A percentile compares a stretch with the other conserved stretches of the same genome.
Evolutionary conservation across 1,139 yeast genomes (phyloP).

Genomic region (Wickerhamomyces sp.): DNA sequence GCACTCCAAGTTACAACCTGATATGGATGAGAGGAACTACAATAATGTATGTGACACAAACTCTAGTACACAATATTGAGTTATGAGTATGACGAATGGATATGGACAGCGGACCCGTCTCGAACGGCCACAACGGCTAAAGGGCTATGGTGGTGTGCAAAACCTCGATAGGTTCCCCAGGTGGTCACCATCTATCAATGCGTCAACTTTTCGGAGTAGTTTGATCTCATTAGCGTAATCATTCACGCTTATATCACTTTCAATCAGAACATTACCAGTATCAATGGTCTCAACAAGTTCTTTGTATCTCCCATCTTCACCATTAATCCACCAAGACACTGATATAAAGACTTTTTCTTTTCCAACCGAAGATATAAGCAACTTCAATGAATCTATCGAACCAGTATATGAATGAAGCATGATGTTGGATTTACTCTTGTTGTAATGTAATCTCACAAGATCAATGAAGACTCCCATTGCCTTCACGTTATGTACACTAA

Average conservation of each 20-base stretch:
- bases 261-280: conserved; percentile 3
- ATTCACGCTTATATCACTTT: conserved; percentile 9
- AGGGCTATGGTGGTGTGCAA: neutral
- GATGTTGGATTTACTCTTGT: conserved; percentile 1
- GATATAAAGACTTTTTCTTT: conserved; percentile 2
- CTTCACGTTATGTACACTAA: conserved; percentile 83
- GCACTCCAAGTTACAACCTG: too few relatives aligned
- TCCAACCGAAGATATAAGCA: conserved; percentile 1
- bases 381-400: conserved; percentile 7
- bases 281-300: neutral
- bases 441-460: conserved; percentile 24
- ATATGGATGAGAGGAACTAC: neutral
- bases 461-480: conserved; percentile 61
- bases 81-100: too few relatives aligned
- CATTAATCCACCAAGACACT: conserved; percentile 4
- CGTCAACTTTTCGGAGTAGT: conserved; percentile 1
- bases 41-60: too few relatives aligned
- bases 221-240: conserved; percentile 1
- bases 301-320: neutral
- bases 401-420: conserved; percentile 12
- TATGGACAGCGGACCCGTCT: too few relatives aligned
- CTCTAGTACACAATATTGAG: too few relatives aligned
- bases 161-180: neutral
- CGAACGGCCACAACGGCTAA: too few relatives aligned
- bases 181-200: neutral